phyloP scores from a whole-genome alignment of 306 rosid genomes.

The Citrullus colocynthis region DNA sequence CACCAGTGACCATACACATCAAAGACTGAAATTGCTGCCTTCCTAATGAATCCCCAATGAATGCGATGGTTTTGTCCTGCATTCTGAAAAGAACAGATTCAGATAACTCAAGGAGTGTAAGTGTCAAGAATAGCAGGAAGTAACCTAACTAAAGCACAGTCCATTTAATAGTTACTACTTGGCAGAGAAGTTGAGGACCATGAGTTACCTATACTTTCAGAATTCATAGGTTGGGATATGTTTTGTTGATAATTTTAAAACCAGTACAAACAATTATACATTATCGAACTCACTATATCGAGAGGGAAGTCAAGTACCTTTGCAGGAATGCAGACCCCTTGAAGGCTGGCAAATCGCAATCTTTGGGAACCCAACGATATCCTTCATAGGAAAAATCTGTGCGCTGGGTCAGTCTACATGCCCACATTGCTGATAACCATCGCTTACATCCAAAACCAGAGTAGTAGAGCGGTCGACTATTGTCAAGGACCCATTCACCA shows the following conservation, averaged over 20 bases:
- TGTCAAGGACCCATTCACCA: constrained; percentile 80
- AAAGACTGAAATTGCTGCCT: constrained; percentile 88
- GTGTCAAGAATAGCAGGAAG: neutral
- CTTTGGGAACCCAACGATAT: constrained; percentile 71
- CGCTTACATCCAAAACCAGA: constrained; percentile 64
- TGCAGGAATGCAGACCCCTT: constrained; percentile 45
- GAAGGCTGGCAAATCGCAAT: constrained; percentile 54
- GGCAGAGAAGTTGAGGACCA: neutral
- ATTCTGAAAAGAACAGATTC: constrained; percentile 27
- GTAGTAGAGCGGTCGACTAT: constrained; percentile 58
- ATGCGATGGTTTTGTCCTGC: constrained; percentile 85
- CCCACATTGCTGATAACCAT: constrained; percentile 87
- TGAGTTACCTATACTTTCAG: neutral
- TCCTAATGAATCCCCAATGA: constrained; percentile 83
- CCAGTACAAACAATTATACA: neutral
- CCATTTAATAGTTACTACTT: neutral
- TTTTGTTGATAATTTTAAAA: neutral
- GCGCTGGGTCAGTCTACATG: constrained; percentile 66
- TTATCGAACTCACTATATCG: neutral
- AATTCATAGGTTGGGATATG: neutral
- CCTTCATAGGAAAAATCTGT: constrained; percentile 74
- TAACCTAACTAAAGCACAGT: neutral
- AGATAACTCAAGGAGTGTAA: neutral
- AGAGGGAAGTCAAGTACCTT: constrained; percentile 40
- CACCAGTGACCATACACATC: constrained; percentile 85